Evolutionary conservation across 73 alveolate species (phyloP), one percentile per base, ranked within the genome.

Genomic region (Blepharisma japonicum): DNA sequence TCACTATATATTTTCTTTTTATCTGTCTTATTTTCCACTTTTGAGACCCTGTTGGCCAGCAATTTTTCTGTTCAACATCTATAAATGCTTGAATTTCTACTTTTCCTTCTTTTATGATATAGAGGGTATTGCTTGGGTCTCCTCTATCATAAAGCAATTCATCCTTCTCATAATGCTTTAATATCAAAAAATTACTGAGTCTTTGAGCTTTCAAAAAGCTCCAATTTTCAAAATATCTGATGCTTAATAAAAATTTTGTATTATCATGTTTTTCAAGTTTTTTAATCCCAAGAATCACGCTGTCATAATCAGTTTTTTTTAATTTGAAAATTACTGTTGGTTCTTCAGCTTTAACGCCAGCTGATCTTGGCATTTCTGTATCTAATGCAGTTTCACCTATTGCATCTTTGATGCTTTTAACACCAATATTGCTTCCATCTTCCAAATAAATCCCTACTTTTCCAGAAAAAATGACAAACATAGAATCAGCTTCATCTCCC

Each of bases 21-120:
- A 61, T 25, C 46, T 61, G 39, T 5, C 74, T 61, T 8, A 61
- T 25, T 8, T 61, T 61, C 74, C 74, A 61, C 38, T 8, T 18
- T 20, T 25, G 74, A n/a, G 74, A 18, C 47, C 74, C 74, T 14
- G 23, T 25, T 14, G 74, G 74, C 74, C 74, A 61, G 18, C 23
- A 14, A 25, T 61, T 61, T 8, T 8, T 25, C 14, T 61, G 14
- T 5, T 61, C 74, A 18, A 61, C 74, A 18, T 61, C 46, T 8
- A 61, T 25, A 25, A 20, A 61, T 2, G 23, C 23, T 25, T 61
- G 74, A 14, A 84, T 71, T n/a, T 81, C 51, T 5, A 84, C 91
- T 70, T 67, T 68, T 25, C 91, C 91, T 45, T 77, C 74, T 70
- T 84, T 77, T 6, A 84, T 79, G 42, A 84, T 79, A 53, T 78